Conservation (phyloP, 371 early-diverging fungal species). For the Lichtheimia ornata region DNA sequence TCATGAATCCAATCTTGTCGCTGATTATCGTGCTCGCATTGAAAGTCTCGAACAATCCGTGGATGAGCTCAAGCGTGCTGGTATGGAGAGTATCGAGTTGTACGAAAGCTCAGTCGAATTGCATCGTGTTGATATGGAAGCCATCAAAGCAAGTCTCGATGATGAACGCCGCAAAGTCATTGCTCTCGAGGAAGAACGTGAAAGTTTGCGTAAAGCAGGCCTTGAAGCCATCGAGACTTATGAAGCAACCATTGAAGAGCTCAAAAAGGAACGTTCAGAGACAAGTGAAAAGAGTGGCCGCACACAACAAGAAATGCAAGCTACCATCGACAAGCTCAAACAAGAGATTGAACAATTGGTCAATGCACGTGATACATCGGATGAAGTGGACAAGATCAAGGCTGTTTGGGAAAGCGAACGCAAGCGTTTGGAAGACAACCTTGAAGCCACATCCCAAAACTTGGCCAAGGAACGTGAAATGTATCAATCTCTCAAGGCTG, state of each 20-base stretch:
- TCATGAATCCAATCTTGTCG: slow-evolving; percentile 26
- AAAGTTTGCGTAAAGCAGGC: slow-evolving; percentile 41
- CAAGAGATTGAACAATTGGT: slow-evolving; percentile 52
- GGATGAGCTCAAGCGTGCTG: slow-evolving; percentile 49
- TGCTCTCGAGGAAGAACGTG: slow-evolving; percentile 31
- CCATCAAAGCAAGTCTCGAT: slow-evolving; percentile 37
- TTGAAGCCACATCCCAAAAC: slow-evolving; percentile 32
- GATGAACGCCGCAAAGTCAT: slow-evolving; percentile 45
- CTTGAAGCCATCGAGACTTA: slow-evolving; percentile 39
- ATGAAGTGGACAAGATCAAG: slow-evolving; percentile 48
- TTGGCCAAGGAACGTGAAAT: slow-evolving; percentile 32
- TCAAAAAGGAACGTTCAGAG: slow-evolving; percentile 31
- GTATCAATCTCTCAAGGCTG: slow-evolving; percentile 37
- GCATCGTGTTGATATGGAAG: slow-evolving; percentile 52
- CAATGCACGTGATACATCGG: slow-evolving; percentile 36
- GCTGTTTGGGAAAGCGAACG: slow-evolving; percentile 61
- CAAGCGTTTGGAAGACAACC: slow-evolving; percentile 50
- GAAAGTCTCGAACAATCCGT: slow-evolving; percentile 36
- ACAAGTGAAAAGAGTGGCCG: slow-evolving; percentile 22
- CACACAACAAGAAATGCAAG: slow-evolving; percentile 34
- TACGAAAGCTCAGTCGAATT: slow-evolving; percentile 54
- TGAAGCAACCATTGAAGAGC: slow-evolving; percentile 38
- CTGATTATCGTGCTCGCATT: slow-evolving; percentile 33
- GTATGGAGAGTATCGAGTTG: slow-evolving; percentile 58
- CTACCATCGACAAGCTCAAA: slow-evolving; percentile 48